Evolutionary conservation across 2,329 filamentous ascomycete genomes (phyloP).

Genomic region (Ophioceras dolichostomum): DNA sequence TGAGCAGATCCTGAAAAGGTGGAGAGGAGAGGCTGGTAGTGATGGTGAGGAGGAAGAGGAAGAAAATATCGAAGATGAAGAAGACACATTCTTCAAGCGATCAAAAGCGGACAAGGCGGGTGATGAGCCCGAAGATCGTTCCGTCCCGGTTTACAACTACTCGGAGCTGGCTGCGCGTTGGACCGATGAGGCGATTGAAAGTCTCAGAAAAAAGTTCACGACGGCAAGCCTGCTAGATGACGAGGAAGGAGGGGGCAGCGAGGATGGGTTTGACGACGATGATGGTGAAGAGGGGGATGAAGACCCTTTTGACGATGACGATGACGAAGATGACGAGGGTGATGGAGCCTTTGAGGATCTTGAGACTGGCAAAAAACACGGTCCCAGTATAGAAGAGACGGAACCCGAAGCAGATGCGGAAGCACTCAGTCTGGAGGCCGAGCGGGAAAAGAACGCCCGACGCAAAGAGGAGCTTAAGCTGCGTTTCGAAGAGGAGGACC

Average conservation of each 20-base stretch:
- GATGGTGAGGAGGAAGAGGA: constrained; percentile 42
- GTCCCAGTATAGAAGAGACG: constrained; percentile 16
- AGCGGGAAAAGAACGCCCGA: constrained; percentile 81
- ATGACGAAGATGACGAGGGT: constrained; percentile 27
- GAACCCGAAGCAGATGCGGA: constrained; percentile 27
- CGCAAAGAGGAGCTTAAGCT: constrained; percentile 90
- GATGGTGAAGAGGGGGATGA: constrained; percentile 9
- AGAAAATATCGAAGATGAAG: constrained; percentile 43
- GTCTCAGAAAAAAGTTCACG: constrained; percentile 63
- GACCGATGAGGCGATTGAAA: constrained; percentile 68
- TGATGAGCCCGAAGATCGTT: constrained; percentile 60
- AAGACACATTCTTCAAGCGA: constrained; percentile 56
- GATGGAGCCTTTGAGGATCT: constrained; percentile 26
- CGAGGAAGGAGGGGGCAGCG: constrained; percentile 36
- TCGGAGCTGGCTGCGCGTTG: constrained; percentile 73
- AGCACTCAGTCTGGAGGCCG: constrained; percentile 57
- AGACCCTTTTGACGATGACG: no score
- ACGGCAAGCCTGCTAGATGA: constrained; percentile 46
- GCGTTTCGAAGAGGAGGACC: constrained; percentile 93
- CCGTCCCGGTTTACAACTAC: constrained; percentile 70
- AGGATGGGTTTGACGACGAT: constrained; percentile 15
- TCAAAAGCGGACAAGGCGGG: constrained; percentile 54
- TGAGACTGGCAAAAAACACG: constrained; percentile 54
- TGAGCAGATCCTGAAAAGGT: constrained; percentile 62
- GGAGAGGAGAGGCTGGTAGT: constrained; percentile 56